A percentile compares a stretch with the other conserved stretches of the same genome.
Evolutionary conservation across 345 rosid genomes (phyloP).

Genomic region (Lepidium aucheri): DNA sequence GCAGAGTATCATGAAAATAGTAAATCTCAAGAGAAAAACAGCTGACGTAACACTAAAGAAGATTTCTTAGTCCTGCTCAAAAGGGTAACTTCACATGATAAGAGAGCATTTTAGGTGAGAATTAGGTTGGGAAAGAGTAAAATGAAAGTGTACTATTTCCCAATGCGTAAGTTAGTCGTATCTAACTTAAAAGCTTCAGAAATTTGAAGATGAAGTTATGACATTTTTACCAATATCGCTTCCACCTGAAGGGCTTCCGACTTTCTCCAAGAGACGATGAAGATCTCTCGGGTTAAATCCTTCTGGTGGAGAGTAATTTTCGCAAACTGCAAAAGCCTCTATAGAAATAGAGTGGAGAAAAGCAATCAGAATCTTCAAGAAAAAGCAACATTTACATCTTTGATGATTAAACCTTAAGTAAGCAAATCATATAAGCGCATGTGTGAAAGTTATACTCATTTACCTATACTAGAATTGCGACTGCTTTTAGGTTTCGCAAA

Average conservation of each 20-base stretch:
- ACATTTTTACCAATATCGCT: conserved; percentile 61
- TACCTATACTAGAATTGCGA: conserved; percentile 98
- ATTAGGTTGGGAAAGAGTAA: conserved; percentile 22
- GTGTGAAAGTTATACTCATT: conserved; percentile 8
- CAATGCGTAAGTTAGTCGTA: conserved; percentile 19
- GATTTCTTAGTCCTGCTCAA: not conserved
- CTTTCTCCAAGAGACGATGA: conserved; percentile 74
- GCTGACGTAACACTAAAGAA: conserved; percentile 4
- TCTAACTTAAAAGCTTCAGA: conserved; percentile 10
- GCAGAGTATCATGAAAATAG: conserved; percentile 14
- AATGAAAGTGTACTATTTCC: conserved; percentile 12
- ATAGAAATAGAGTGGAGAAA: conserved; percentile 16
- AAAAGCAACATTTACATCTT: not conserved
- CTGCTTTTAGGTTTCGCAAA: conserved; percentile 98
- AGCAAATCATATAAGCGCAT: conserved; percentile 5
- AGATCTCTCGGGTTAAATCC: conserved; percentile 79
- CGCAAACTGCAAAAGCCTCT: conserved; percentile 98
- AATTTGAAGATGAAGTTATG: not conserved
- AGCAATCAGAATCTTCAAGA: not conserved
- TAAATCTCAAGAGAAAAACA: not conserved
- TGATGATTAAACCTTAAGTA: conserved; percentile 20
- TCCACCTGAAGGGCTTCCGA: conserved; percentile 86
- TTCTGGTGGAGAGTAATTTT: conserved; percentile 83
- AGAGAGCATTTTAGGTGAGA: conserved; percentile 17
- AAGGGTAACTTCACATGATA: conserved; percentile 17